Evolutionary conservation across 257 asterid species (phyloP).

Genomic region (Solanum etuberosum): DNA sequence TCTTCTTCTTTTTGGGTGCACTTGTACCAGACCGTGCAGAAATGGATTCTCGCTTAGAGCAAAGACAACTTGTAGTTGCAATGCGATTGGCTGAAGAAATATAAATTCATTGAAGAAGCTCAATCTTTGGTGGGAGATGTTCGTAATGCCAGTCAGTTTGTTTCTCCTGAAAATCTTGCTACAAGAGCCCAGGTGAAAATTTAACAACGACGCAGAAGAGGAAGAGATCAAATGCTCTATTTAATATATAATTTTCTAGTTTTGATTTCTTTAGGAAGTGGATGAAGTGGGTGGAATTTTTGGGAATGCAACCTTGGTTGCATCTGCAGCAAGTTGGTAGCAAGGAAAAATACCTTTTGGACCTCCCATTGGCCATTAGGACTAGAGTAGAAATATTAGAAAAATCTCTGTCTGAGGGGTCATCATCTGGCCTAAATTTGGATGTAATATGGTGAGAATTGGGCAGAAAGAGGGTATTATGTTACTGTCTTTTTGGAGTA

Average conservation of each 20-base stretch:
- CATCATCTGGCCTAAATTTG: slow-evolving; percentile 30
- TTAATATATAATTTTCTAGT: slow-evolving; percentile 41
- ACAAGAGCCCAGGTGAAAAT: slow-evolving; percentile 20
- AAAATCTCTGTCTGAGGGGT: slow-evolving; percentile 24
- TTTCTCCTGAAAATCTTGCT: slow-evolving; percentile 43
- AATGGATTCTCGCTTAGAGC: slow-evolving; percentile 83
- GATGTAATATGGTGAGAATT: slow-evolving; percentile 18
- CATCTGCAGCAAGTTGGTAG: slow-evolving; percentile 51
- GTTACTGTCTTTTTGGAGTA: not conserved
- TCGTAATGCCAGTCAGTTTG: slow-evolving; percentile 41
- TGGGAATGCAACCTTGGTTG: slow-evolving; percentile 87
- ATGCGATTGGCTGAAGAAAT: slow-evolving; percentile 93
- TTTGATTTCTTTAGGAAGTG: slow-evolving; percentile 40
- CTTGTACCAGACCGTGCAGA: slow-evolving; percentile 53
- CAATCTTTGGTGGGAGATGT: slow-evolving; percentile 81
- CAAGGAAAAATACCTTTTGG: slow-evolving; percentile 33
- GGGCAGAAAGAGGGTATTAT: not conserved
- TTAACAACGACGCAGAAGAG: slow-evolving; percentile 15
- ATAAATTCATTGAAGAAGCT: slow-evolving; percentile 92
- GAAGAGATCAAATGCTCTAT: slow-evolving; percentile 31
- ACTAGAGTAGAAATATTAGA: slow-evolving; percentile 27
- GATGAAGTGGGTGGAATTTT: slow-evolving; percentile 64
- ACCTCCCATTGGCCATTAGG: slow-evolving; percentile 10
- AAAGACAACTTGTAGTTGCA: slow-evolving; percentile 79
- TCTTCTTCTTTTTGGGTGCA: not conserved